These are phyloP conservation scores for Tilletia setariae DNA, from an alignment of 1,284 basidiomycete genomes.

Conservation along the genomic window DNA sequence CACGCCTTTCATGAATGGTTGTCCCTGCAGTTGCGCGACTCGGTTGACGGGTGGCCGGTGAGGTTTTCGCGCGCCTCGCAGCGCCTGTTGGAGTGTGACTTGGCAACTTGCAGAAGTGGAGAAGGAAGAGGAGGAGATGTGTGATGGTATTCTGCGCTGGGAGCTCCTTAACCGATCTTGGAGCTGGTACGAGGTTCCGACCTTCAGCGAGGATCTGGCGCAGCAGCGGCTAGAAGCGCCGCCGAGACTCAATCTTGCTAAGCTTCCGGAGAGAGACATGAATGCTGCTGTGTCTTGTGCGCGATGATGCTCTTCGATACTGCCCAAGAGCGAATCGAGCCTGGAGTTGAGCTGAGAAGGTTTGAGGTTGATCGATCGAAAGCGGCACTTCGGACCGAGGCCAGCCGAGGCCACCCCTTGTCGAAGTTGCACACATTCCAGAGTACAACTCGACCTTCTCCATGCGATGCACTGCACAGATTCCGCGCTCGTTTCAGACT, in stretches of 20 bases:
- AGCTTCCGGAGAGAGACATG: constrained; percentile 6
- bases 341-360: background rate
- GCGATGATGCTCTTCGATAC: background rate
- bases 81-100: constrained; percentile 51
- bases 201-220: background rate
- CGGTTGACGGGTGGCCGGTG: constrained; percentile 55
- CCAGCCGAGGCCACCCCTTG: background rate
- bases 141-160: constrained; percentile 20
- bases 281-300: background rate
- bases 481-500: too few relatives aligned
- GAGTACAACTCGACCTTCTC: background rate
- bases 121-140: constrained; percentile 41
- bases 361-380: background rate
- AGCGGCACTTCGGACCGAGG: background rate
- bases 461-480: too few relatives aligned
- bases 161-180: background rate
- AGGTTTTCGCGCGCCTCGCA: constrained; percentile 48
- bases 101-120: constrained; percentile 31
- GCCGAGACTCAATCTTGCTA: background rate
- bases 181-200: background rate
- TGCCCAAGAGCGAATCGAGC: background rate
- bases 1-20: constrained; percentile 53
- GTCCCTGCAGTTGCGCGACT: constrained; percentile 45
- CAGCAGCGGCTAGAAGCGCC: background rate
- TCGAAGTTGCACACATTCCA: background rate